phyloP scores from a whole-genome alignment of 371 early-diverging fungal species.

The Amoeboaphelidium occidentale region DNA sequence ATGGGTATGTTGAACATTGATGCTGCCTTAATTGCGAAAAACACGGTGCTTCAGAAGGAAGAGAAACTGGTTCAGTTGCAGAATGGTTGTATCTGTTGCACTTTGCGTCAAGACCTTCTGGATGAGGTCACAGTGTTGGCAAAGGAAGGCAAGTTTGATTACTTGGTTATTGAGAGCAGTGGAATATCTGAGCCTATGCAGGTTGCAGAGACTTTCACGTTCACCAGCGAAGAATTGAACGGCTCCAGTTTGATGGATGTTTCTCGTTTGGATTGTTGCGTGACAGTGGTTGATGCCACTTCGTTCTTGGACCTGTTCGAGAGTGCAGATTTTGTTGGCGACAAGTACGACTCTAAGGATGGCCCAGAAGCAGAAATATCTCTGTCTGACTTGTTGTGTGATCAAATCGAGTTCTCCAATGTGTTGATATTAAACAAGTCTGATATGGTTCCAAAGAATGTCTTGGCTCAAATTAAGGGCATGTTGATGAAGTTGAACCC shows the following conservation, averaged over 20 bases:
- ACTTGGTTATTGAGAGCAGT: constrained; percentile 5
- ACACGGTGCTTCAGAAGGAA: background rate
- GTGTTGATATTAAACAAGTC: constrained; percentile 7
- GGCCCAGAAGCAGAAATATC: constrained; percentile 6
- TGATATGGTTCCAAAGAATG: constrained; percentile 1
- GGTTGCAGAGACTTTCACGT: constrained; percentile 1
- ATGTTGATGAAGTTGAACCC: constrained; percentile 7
- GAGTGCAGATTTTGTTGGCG: constrained; percentile 3
- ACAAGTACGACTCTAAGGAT: constrained; percentile 3
- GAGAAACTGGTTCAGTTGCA: constrained; percentile 1
- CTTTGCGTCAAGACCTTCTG: background rate
- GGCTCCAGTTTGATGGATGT: background rate
- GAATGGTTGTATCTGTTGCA: constrained; percentile 2
- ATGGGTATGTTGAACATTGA: constrained; percentile 1
- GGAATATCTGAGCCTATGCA: constrained; percentile 7
- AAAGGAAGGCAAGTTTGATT: constrained; percentile 3
- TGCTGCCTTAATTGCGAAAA: background rate
- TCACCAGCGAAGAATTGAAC: background rate
- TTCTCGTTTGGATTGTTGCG: constrained; percentile 5
- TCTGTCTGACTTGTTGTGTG: constrained; percentile 4
- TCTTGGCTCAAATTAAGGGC: background rate
- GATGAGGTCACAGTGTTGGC: constrained; percentile 2
- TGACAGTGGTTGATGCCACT: constrained; percentile 4
- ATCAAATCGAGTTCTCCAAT: constrained; percentile 8
- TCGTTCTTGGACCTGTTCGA: constrained; percentile 4